Evolutionary conservation across 495 filamentous ascomycete species (phyloP), one percentile per base, ranked within the genome.

Genomic region (Halenospora varia): DNA sequence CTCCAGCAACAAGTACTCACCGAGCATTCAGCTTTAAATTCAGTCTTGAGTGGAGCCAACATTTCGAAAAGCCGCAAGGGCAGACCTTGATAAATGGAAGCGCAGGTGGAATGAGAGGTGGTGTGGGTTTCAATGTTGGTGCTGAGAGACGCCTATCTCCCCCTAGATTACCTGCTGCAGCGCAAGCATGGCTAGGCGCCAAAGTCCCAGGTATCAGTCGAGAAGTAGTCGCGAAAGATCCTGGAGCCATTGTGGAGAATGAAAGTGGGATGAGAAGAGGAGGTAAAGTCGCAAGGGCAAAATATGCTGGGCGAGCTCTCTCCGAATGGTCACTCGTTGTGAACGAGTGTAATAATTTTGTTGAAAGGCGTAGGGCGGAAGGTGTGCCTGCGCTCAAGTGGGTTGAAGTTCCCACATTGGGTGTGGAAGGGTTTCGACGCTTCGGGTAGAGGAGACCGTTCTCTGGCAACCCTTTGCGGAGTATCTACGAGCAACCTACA

Each of bases 261-360:
- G 26, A 40, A 19, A 19, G 49, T 29, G 10, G 22, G 47, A 40
- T 39, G 49, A 0, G 25, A 24, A 52, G 42, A 13, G 17, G 29
- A 48, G 3, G 25, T 46, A 10, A 50, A 22, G 18, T 41, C 18
- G 20, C 35, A 17, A 51, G 52, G 29, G 49, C 76, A 56, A 89
- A 85, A 60, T 97, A 98, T 70, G 77, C 84, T 6, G 94, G 94
- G 1, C 82, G 93, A 46, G 91, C 94, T 1, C 77, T 98, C 50
- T 92, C 93, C 1, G 94, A 98, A 70, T 98, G 94, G 94, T 76
- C 83, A 13, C 71, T 89, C 19, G 82, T 97, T 35, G 85, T 97
- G 8, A 78, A 79, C 22, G 94, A 98, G 69, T 92, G 87, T 72
- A 92, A 97, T 67, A 90, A 85, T 65, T 98, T 98, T 71, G 89